Evolutionary conservation across 2,329 filamentous ascomycete genomes (phyloP), one percentile per base, ranked within the genome.

Genomic region (Aureobasidium mangrovei): DNA sequence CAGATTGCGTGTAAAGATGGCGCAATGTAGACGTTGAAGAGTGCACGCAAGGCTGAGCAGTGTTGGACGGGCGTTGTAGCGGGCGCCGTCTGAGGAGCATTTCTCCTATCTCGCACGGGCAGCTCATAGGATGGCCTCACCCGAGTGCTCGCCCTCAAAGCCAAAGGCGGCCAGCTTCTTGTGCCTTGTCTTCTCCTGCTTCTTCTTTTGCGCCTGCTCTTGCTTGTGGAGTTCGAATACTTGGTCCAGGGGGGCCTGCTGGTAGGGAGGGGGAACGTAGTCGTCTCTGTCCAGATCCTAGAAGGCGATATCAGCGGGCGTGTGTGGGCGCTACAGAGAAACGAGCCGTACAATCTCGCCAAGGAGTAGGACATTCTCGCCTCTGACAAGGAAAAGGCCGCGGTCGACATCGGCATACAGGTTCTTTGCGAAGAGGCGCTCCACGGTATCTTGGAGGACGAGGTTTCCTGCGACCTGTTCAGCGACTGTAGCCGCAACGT

Each of bases 361-460:
- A 18, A 97, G 79, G 42, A 98, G 77, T 49, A 95, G 77, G n/a
- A 98, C 93, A 69, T 98, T 98, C 74, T 98, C 93, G 61, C 93
- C 93, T 56, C 93, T 80, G 43, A 98, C 88, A 35, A 97, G 80
- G 73, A 93, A 97, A 59, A 95, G 83, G 47, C 93, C 93, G 56
- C 89, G 83, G 8, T 83, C 77, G 57, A 95, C 81, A 68, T 98
- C 93, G 57, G 89, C 88, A 68, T 89, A 97, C 49, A 94, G 66
- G 53, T 80, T 72, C 67, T 80, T 67, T 12, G 83, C 82, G 67
- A 91, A 96, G 62, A 95, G 82, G 55, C 93, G 83, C 73, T 98
- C 93, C 60, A 88, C 78, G 28, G 93, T 96, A 63, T 90, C 88
- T 72, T 96, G 91, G 49, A 98, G 83, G 58, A 97, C 89, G 57